These are phyloP conservation scores for Backusella westeae DNA, from an alignment of 192 early-diverging fungal genomes.

Conservation along the genomic window DNA sequence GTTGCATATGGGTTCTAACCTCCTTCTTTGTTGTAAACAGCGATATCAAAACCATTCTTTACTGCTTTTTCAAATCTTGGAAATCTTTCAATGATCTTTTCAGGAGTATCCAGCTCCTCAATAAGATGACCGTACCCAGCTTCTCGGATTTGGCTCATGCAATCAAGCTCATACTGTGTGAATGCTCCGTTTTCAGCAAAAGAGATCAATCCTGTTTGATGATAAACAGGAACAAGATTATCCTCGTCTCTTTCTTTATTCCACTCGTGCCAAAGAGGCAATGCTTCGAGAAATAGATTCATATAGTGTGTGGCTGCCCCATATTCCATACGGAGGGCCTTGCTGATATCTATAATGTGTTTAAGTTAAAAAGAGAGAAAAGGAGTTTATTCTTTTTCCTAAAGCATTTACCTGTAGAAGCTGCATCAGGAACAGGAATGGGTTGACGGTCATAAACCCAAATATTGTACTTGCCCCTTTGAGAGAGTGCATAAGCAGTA, in stretches of 20 bases:
- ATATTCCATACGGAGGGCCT: constrained; percentile 35
- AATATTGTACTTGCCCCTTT: constrained; percentile 23
- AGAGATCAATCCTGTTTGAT: constrained; percentile 27
- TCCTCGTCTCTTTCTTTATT: constrained; percentile 19
- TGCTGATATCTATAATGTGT: constrained; percentile 28
- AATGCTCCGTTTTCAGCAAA: constrained; percentile 19
- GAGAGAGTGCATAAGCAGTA: constrained; percentile 29
- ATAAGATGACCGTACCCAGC: constrained; percentile 27
- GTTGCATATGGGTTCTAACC: constrained; percentile 9
- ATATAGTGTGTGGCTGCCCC: constrained; percentile 20
- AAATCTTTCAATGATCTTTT: constrained; percentile 21
- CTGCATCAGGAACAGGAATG: constrained; percentile 36
- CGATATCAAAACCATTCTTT: constrained; percentile 23
- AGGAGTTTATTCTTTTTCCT: neutral
- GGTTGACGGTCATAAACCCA: constrained; percentile 30
- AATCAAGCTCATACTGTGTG: constrained; percentile 15
- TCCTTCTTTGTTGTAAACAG: constrained; percentile 31
- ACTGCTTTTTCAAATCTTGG: constrained; percentile 27
- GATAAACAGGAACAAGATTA: constrained; percentile 11
- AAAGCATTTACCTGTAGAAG: constrained; percentile 29
- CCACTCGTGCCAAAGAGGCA: constrained; percentile 28
- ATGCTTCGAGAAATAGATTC: constrained; percentile 18
- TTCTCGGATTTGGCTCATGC: constrained; percentile 21
- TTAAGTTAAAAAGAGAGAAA: neutral
- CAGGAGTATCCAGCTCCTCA: constrained; percentile 19